phyloP scores from a whole-genome alignment of 1,284 basidiomycete genomes.

The Ustilago xerochloae region DNA sequence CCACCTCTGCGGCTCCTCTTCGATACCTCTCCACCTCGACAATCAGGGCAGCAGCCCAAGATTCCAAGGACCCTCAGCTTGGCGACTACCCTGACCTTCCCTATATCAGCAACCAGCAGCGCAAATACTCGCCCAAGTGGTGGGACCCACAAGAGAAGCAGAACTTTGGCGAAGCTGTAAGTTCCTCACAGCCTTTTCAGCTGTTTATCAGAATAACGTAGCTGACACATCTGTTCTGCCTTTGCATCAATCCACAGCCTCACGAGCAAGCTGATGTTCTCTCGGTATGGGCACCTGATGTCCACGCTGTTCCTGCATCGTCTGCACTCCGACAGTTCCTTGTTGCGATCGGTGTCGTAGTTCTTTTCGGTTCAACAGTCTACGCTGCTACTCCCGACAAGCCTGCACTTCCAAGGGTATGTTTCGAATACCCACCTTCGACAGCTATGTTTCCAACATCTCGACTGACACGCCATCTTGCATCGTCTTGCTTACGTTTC shows the following conservation, averaged over 20 bases:
- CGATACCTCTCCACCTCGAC: conserved; percentile 36
- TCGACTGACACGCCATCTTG: background rate
- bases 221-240: background rate
- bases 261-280: conserved; percentile 67
- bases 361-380: conserved; percentile 49
- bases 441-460: background rate
- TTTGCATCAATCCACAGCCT: conserved; percentile 33
- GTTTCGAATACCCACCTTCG: conserved; percentile 1
- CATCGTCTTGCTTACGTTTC: background rate
- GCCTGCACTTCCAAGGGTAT: conserved; percentile 59
- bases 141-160: conserved; percentile 67
- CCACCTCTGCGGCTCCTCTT: conserved; percentile 12
- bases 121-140: conserved; percentile 63
- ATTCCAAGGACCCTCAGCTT: conserved; percentile 63
- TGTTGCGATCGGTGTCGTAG: conserved; percentile 50
- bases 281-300: conserved; percentile 67
- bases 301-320: conserved; percentile 53
- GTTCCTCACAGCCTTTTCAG: background rate
- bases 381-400: conserved; percentile 57
- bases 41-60: conserved; percentile 10
- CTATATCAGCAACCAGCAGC: conserved; percentile 53
- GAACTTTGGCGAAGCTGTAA: conserved; percentile 66
- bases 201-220: background rate
- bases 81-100: conserved; percentile 66
- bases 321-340: conserved; percentile 60